Conservation (phyloP, 176 grass and related monocot species). For the Tillandsia fasciculata region DNA sequence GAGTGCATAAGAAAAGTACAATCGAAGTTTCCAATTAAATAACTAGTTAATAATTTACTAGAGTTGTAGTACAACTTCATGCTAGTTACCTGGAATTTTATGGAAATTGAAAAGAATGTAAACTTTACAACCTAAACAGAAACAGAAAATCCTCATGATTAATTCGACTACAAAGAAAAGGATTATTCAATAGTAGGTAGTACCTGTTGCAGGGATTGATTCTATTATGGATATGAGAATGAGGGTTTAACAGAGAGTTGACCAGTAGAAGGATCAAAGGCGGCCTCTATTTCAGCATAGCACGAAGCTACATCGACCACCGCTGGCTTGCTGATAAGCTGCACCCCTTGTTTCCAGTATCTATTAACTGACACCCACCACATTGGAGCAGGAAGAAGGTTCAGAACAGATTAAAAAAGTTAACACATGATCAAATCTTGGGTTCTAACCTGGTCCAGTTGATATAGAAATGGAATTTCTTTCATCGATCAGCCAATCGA, state of each 20-base stretch:
- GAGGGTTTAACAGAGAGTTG: constrained; percentile 28
- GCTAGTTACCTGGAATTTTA: no score
- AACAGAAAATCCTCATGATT: no score
- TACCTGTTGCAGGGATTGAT: neutral
- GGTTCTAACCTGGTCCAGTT: constrained; percentile 62
- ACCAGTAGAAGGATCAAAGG: constrained; percentile 45
- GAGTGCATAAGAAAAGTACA: no score
- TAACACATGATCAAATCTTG: neutral
- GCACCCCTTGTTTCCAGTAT: constrained; percentile 83
- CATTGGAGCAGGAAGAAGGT: neutral
- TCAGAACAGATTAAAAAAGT: neutral
- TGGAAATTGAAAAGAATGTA: no score
- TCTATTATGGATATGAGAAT: constrained; percentile 13
- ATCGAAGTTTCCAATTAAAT: no score
- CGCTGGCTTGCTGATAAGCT: constrained; percentile 65
- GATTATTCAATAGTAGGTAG: no score
- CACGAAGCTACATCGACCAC: constrained; percentile 19
- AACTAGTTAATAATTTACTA: no score
- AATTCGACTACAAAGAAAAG: no score
- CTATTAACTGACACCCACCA: constrained; percentile 44
- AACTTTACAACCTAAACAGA: no score
- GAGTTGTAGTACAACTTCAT: no score
- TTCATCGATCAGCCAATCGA: constrained; percentile 76
- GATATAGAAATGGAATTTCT: constrained; percentile 32
- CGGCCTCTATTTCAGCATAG: constrained; percentile 38